Conservation (phyloP, 176 grass and related monocot genomes). For the Alloteropsis semialata region DNA sequence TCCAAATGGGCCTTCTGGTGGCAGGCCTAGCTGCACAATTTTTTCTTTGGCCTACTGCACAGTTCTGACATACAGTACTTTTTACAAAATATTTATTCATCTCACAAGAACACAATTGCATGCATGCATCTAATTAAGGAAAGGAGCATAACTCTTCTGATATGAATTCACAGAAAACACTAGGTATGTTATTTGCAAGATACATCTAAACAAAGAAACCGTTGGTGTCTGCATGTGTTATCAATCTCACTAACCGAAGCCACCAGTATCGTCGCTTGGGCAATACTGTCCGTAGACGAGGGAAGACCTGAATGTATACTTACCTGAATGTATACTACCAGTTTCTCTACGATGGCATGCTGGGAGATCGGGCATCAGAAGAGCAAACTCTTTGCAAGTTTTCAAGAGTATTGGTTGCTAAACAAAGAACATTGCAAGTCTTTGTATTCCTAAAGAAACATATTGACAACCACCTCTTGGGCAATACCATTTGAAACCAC, state of each 20-base stretch:
- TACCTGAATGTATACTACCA: constrained; percentile 21
- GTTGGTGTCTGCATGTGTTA: constrained; percentile 13
- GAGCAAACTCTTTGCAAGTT: constrained; percentile 18
- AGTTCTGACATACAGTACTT: too few relatives aligned
- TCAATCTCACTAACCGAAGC: constrained; percentile 11
- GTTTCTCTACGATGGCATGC: constrained; percentile 11
- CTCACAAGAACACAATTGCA: background rate
- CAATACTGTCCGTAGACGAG: background rate
- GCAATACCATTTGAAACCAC: constrained; percentile 31
- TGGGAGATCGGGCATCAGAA: constrained; percentile 11
- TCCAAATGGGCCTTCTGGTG: background rate
- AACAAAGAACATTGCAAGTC: constrained; percentile 17
- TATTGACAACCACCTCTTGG: constrained; percentile 46
- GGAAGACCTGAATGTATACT: constrained; percentile 12
- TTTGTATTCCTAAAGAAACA: constrained; percentile 51
- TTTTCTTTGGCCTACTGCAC: too few relatives aligned
- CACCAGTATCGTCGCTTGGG: background rate
- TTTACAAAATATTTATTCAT: background rate
- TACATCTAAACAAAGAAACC: constrained; percentile 11
- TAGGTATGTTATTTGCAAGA: constrained; percentile 22
- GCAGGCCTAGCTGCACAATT: too few relatives aligned
- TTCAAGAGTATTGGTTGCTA: constrained; percentile 10
- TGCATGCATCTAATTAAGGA: too few relatives aligned
- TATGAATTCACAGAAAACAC: background rate
- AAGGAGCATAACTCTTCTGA: background rate